A percentile compares a stretch with the other conserved stretches of the same genome.
phyloP scores from a whole-genome alignment of 108 stramenopile genomes.

The Cyclotella atomus region DNA sequence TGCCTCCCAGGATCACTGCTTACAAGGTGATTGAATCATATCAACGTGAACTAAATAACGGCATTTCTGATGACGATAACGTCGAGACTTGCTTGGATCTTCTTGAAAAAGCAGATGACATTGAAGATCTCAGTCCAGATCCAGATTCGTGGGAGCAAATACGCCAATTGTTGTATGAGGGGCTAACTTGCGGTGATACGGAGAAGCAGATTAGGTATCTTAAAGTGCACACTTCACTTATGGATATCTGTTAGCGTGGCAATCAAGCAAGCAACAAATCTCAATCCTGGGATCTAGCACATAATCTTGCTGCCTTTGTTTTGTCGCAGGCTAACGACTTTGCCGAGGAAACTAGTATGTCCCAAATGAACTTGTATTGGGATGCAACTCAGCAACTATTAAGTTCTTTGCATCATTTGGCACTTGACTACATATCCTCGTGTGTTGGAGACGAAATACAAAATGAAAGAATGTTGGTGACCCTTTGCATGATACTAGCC shows the following conservation, averaged over 20 bases:
- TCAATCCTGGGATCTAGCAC: slow-evolving; percentile 41
- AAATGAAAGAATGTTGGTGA: slow-evolving; percentile 43
- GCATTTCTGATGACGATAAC: neutral
- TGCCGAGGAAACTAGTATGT: neutral
- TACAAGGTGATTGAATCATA: slow-evolving; percentile 29
- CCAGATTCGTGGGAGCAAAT: slow-evolving; percentile 31
- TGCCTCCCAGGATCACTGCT: slow-evolving; percentile 43
- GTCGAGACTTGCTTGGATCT: slow-evolving; percentile 28
- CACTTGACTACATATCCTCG: slow-evolving; percentile 32
- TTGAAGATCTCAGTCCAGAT: slow-evolving; percentile 52
- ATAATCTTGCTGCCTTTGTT: slow-evolving; percentile 34
- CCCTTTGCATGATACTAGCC: slow-evolving; percentile 20
- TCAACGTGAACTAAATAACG: neutral
- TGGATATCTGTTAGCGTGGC: slow-evolving; percentile 30
- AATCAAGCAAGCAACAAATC: slow-evolving; percentile 7
- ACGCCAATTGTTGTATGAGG: slow-evolving; percentile 29
- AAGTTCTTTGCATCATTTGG: slow-evolving; percentile 8
- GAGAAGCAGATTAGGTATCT: slow-evolving; percentile 17
- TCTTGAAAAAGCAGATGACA: slow-evolving; percentile 44
- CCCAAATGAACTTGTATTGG: slow-evolving; percentile 34
- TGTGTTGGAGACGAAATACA: slow-evolving; percentile 39
- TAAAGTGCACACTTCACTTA: slow-evolving; percentile 25
- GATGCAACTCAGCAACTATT: slow-evolving; percentile 24
- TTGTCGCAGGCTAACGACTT: slow-evolving; percentile 10
- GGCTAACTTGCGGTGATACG: slow-evolving; percentile 14